Conservation (phyloP, 352 stramenopile species). For the Phytopythium sindhum region DNA sequence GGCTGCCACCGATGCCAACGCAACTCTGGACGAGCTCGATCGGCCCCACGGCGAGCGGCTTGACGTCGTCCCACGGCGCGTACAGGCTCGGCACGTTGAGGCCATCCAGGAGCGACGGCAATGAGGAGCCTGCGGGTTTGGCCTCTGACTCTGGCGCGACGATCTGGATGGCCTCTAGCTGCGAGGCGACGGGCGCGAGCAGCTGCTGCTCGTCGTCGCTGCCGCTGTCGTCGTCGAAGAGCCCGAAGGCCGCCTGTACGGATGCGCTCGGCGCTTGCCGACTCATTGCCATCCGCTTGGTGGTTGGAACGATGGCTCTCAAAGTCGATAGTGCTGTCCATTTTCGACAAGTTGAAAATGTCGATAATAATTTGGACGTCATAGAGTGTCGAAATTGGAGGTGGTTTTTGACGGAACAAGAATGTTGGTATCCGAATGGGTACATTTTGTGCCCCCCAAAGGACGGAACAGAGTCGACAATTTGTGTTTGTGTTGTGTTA, state of each 20-base stretch:
- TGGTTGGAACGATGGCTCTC: not conserved
- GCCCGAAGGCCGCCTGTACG: conserved; percentile 68
- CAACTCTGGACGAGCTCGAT: conserved; percentile 65
- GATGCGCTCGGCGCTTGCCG: conserved; percentile 32
- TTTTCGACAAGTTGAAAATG: not conserved
- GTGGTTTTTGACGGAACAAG: not conserved
- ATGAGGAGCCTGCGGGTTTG: not conserved
- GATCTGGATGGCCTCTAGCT: conserved; percentile 20
- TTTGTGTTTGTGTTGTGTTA: too few species aligned
- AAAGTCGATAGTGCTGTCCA: not conserved
- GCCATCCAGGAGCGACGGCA: not conserved
- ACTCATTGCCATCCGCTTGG: conserved; percentile 5
- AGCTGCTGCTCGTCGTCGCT: conserved; percentile 47
- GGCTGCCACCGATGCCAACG: conserved; percentile 63
- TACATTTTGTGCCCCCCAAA: conserved; percentile 2
- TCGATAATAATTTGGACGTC: too few species aligned
- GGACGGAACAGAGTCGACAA: not conserved
- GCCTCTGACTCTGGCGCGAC: conserved; percentile 6
- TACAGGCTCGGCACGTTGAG: conserved; percentile 39
- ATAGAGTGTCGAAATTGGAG: not conserved
- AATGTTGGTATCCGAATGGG: not conserved
- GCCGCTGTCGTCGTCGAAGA: conserved; percentile 78
- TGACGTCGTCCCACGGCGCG: conserved; percentile 67
- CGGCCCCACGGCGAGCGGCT: conserved; percentile 78
- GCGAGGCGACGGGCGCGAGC: conserved; percentile 13